A percentile compares a stretch with the other conserved stretches of the same genome.
Conservation (phyloP, 441 rosid genomes). For the Raphanus hybrid region DNA sequence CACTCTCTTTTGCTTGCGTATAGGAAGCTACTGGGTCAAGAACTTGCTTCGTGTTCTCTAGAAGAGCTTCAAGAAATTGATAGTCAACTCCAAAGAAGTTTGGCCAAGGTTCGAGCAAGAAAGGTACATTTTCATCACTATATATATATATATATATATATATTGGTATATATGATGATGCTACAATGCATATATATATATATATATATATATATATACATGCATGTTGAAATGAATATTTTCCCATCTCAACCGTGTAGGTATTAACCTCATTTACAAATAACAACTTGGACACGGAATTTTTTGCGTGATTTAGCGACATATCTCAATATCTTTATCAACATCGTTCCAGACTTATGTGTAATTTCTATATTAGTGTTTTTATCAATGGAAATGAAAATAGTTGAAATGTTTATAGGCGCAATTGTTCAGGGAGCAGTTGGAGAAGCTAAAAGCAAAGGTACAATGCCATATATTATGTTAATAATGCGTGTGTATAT, state of each 20-base stretch:
- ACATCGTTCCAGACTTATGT: conserved; percentile 5
- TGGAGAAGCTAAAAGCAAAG: conserved; percentile 57
- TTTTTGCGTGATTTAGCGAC: not conserved
- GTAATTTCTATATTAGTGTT: conserved; percentile 3
- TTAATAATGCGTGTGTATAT: not conserved
- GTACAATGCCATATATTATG: conserved; percentile 40
- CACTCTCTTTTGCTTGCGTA: not conserved
- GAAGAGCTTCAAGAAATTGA: conserved; percentile 60
- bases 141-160: not conserved
- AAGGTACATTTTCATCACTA: conserved; percentile 51
- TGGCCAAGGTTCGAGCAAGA: conserved; percentile 61
- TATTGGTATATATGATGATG: not conserved
- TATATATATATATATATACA: not conserved
- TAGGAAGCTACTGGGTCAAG: conserved; percentile 69
- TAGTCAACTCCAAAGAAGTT: conserved; percentile 58
- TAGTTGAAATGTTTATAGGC: conserved; percentile 47
- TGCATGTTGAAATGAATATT: not conserved
- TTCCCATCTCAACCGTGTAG: conserved; percentile 9
- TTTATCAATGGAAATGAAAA: conserved; percentile 10
- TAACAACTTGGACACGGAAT: not conserved
- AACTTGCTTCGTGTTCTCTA: conserved; percentile 45
- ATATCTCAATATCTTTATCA: not conserved
- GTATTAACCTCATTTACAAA: conserved; percentile 11
- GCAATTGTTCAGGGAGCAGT: conserved; percentile 53
- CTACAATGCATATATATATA: not conserved